A percentile compares a stretch with the other conserved stretches of the same genome.
Conservation (phyloP, 2,329 filamentous ascomycete species). For the Exutisphaerella laricina region DNA sequence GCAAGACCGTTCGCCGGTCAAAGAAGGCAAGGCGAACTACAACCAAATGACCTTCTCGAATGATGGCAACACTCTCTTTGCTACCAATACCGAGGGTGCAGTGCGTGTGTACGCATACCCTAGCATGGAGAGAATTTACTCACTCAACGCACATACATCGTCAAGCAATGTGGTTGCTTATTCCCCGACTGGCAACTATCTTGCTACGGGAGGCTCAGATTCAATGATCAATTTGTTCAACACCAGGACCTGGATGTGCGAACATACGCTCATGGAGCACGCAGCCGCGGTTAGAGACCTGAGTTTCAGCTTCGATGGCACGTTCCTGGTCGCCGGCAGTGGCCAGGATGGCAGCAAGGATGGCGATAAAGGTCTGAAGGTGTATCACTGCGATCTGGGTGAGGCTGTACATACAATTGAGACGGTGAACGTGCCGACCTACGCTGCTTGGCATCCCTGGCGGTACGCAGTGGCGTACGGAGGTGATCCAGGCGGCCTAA, state of each 20-base stretch:
- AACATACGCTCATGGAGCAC: constrained; percentile 64
- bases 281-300: constrained; percentile 62
- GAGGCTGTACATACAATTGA: constrained; percentile 68
- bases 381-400: constrained; percentile 68
- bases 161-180: constrained; percentile 64
- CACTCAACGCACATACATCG: constrained; percentile 66
- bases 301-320: constrained; percentile 73
- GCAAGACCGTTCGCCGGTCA: constrained; percentile 20
- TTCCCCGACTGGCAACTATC: constrained; percentile 63
- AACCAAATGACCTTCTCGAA: constrained; percentile 72
- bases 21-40: constrained; percentile 37
- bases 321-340: constrained; percentile 66
- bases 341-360: constrained; percentile 40
- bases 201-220: constrained; percentile 71
- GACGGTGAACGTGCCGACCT: constrained; percentile 57
- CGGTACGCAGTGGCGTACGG: constrained; percentile 69
- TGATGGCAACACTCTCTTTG: constrained; percentile 63
- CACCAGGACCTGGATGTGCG: constrained; percentile 70
- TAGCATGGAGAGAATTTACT: constrained; percentile 49
- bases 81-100: constrained; percentile 65
- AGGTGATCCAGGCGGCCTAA: constrained; percentile 59
- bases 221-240: constrained; percentile 73
- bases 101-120: constrained; percentile 67
- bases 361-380: constrained; percentile 63
- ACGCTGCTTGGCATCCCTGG: constrained; percentile 71